Evolutionary conservation across 495 filamentous ascomycete genomes (phyloP).

Genomic region (Chaetomidium leptoderma): DNA sequence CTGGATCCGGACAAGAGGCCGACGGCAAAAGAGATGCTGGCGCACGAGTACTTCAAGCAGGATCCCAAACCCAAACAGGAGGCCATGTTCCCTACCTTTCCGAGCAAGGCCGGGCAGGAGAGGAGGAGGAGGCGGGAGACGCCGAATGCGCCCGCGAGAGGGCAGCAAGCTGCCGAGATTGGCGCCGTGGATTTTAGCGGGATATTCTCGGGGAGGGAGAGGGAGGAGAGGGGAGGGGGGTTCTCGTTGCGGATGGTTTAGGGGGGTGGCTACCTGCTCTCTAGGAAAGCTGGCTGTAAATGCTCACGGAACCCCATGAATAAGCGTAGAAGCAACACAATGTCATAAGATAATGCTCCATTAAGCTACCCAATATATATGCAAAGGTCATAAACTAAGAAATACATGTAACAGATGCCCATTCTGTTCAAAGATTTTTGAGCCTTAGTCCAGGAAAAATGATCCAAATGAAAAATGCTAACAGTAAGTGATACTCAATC

Average conservation of each 20-base stretch:
- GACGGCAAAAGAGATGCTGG: slow-evolving; percentile 51
- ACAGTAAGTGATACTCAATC: background rate
- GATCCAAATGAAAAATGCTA: slow-evolving; percentile 9
- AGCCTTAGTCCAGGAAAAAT: background rate
- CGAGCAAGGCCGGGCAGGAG: slow-evolving; percentile 91
- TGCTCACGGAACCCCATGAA: background rate
- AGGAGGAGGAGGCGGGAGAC: slow-evolving; percentile 66
- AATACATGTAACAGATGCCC: slow-evolving; percentile 15
- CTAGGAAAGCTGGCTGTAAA: background rate
- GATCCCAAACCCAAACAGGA: slow-evolving; percentile 81
- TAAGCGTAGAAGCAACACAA: background rate
- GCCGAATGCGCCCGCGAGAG: slow-evolving; percentile 81
- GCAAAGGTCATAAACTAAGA: slow-evolving; percentile 22
- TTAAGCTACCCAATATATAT: slow-evolving; percentile 34
- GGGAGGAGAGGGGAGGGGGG: slow-evolving; percentile 72
- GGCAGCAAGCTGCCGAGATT: slow-evolving; percentile 62
- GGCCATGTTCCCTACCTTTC: slow-evolving; percentile 88
- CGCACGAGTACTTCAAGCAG: slow-evolving; percentile 81
- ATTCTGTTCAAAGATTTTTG: background rate
- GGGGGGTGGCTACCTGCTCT: background rate
- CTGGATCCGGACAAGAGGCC: slow-evolving; percentile 72
- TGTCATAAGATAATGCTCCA: slow-evolving; percentile 16
- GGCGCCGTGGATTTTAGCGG: slow-evolving; percentile 74
- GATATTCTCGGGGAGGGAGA: slow-evolving; percentile 66
- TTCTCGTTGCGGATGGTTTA: slow-evolving; percentile 71